Percentiles rank a stretch among this genome's conserved stretches.
Evolutionary conservation across 1,284 basidiomycete genomes (phyloP).

Genomic region (Rhodotorula glutinis): DNA sequence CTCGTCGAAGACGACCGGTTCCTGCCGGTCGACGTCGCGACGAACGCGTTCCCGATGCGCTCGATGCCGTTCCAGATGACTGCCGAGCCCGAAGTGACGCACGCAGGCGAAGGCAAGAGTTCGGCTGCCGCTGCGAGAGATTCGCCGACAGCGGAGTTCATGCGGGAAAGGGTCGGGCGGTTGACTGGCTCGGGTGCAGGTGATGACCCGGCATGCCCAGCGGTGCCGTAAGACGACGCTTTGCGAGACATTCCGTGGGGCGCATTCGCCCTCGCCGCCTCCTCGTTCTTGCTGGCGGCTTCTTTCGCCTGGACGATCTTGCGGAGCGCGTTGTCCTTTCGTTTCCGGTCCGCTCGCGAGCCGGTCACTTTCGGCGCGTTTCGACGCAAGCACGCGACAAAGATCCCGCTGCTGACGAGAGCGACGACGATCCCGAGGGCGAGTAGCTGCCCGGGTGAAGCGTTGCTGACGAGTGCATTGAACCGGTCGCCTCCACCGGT

Average conservation of each 20-base stretch:
- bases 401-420: constrained; percentile 6
- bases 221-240: background rate
- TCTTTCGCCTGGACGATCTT: background rate
- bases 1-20: background rate
- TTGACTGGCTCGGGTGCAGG: background rate
- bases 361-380: background rate
- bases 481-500: background rate
- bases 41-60: background rate
- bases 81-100: constrained; percentile 18
- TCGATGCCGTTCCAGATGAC: constrained; percentile 15
- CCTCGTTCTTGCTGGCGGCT: background rate
- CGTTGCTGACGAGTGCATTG: background rate
- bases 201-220: background rate
- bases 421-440: constrained; percentile 9
- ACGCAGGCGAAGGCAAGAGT: constrained; percentile 11
- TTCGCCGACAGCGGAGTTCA: background rate
- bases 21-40: background rate
- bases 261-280: too few species aligned
- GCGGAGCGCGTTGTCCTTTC: background rate
- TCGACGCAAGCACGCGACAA: background rate
- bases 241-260: background rate
- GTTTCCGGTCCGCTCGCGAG: background rate
- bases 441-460: background rate
- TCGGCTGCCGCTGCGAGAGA: background rate
- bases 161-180: background rate